A percentile compares a stretch with the other conserved stretches of the same genome.
Evolutionary conservation across 2,329 filamentous ascomycete species (phyloP).

Genomic region (Trichophyton rubrum): DNA sequence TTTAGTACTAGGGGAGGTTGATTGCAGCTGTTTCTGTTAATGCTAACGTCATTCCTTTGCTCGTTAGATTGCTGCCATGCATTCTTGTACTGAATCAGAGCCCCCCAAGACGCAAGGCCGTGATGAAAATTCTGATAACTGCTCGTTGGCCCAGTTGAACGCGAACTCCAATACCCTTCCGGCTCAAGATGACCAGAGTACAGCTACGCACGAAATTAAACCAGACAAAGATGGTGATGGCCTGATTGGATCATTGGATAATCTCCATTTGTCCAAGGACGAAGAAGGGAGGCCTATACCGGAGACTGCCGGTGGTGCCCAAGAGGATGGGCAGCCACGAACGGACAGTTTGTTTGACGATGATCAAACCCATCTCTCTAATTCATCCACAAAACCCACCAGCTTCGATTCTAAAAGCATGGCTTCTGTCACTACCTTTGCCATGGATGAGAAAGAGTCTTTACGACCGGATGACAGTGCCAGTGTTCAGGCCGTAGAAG

Average conservation of each 20-base stretch:
- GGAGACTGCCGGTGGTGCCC: slow-evolving; percentile 19
- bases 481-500: slow-evolving; percentile 79
- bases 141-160: neutral
- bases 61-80: slow-evolving; percentile 33
- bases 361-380: slow-evolving; percentile 41
- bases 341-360: slow-evolving; percentile 32
- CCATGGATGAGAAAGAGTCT: slow-evolving; percentile 93
- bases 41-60: neutral
- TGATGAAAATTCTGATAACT: neutral
- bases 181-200: neutral
- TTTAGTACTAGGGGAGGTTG: neutral
- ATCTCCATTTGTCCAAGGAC: slow-evolving; percentile 22
- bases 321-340: slow-evolving; percentile 23
- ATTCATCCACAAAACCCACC: slow-evolving; percentile 63
- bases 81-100: slow-evolving; percentile 22
- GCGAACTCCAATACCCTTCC: neutral
- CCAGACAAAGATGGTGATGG: slow-evolving; percentile 13
- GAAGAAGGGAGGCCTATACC: slow-evolving; percentile 10
- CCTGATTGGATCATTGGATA: slow-evolving; percentile 24
- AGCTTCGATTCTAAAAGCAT: slow-evolving; percentile 91
- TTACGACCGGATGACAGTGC: slow-evolving; percentile 90
- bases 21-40: neutral
- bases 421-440: slow-evolving; percentile 85
- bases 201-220: neutral
- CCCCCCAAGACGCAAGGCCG: slow-evolving; percentile 16